Evolutionary conservation across 768 basidiomycete genomes (phyloP).

Genomic region (Calocera cornea): DNA sequence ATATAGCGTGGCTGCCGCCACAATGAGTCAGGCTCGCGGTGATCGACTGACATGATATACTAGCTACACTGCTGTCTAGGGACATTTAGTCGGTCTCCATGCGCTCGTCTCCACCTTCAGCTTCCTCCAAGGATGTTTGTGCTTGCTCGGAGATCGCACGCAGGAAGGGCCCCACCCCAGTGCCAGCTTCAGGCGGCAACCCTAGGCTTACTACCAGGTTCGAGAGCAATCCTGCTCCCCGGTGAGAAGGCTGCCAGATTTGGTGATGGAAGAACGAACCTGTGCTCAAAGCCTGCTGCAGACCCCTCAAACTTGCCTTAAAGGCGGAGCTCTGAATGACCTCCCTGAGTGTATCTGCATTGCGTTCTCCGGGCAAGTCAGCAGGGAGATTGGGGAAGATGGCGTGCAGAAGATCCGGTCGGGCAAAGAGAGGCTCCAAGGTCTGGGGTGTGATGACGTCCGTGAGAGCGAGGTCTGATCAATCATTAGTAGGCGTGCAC

Average conservation of each 20-base stretch:
- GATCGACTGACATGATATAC: no score
- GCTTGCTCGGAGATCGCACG: conserved; percentile 68
- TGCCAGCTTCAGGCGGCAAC: conserved; percentile 72
- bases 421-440: conserved; percentile 52
- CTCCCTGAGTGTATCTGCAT: conserved; percentile 52
- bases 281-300: conserved; percentile 75
- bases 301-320: conserved; percentile 57
- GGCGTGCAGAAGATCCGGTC: conserved; percentile 48
- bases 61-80: no score
- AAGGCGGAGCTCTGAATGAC: conserved; percentile 78
- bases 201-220: conserved; percentile 65
- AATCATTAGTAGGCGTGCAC: conserved; percentile 14
- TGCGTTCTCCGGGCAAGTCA: conserved; percentile 56
- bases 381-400: conserved; percentile 75
- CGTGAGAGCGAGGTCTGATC: conserved; percentile 47
- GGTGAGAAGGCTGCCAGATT: background rate
- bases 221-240: conserved; percentile 35
- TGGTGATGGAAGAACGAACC: conserved; percentile 26
- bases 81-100: conserved; percentile 64
- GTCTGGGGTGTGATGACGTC: conserved; percentile 66
- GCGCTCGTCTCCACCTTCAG: conserved; percentile 31
- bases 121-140: conserved; percentile 30
- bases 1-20: no score
- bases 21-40: no score
- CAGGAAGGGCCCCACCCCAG: conserved; percentile 64